Conservation (phyloP, 2,329 filamentous ascomycete genomes). For the Ascochyta viciae-villosae region DNA sequence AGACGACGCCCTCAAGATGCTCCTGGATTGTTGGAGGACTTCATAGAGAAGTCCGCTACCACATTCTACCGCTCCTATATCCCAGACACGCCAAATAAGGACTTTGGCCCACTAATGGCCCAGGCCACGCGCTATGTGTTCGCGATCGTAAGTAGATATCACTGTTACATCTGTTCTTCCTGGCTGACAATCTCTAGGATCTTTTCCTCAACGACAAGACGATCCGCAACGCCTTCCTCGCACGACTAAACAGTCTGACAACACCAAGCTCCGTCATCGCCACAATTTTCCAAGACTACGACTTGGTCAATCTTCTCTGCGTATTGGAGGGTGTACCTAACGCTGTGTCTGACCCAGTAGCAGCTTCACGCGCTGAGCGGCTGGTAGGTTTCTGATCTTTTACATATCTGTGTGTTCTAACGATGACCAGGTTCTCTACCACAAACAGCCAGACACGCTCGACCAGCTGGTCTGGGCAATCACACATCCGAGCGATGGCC, state of each 20-base stretch:
- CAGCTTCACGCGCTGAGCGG: neutral
- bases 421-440: neutral
- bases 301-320: neutral
- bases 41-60: neutral
- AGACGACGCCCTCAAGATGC: neutral
- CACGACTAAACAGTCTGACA: neutral
- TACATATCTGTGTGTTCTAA: neutral
- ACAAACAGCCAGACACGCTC: neutral
- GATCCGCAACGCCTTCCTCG: neutral
- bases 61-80: constrained; percentile 1
- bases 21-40: neutral
- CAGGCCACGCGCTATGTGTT: neutral
- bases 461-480: constrained; percentile 21
- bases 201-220: neutral
- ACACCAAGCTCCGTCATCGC: neutral
- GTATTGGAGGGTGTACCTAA: neutral
- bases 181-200: neutral
- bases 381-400: neutral
- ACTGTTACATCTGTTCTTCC: no score
- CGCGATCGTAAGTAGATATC: neutral
- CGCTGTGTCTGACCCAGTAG: neutral
- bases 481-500: neutral
- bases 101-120: constrained; percentile 5
- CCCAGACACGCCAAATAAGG: neutral
- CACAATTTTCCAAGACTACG: neutral